Percentiles rank a stretch among this genome's conserved stretches.
phyloP scores from a whole-genome alignment of 805 yeast genomes.

The Spathaspora gorwiae region DNA sequence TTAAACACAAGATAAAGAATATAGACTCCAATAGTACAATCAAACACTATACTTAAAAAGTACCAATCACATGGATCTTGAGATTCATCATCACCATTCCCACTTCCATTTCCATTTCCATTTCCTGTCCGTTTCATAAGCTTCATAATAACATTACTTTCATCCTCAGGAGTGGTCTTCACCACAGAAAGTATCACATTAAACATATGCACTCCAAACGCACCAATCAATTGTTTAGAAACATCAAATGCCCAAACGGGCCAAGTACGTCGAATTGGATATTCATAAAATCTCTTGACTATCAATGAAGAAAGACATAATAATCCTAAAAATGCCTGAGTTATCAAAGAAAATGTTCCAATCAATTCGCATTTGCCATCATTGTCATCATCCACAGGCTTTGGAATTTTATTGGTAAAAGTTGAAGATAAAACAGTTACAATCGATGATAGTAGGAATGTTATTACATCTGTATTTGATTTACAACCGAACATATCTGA shows the following conservation, averaged over 20 bases:
- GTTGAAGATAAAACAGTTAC: not conserved
- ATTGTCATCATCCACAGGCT: slow-evolving; percentile 7
- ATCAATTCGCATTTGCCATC: slow-evolving; percentile 44
- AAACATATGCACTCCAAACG: slow-evolving; percentile 75
- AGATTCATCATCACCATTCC: slow-evolving; percentile 23
- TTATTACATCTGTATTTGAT: not conserved
- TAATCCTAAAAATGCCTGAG: slow-evolving; percentile 74
- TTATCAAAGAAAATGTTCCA: slow-evolving; percentile 80
- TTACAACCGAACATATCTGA: not conserved
- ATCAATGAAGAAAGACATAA: slow-evolving; percentile 71
- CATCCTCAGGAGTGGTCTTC: slow-evolving; percentile 25
- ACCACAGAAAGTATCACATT: slow-evolving; percentile 70
- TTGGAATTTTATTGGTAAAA: not conserved
- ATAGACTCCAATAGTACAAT: slow-evolving; percentile 92
- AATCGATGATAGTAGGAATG: not conserved
- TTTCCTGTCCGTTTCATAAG: not conserved
- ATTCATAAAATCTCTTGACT: slow-evolving; percentile 71
- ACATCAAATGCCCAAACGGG: slow-evolving; percentile 87
- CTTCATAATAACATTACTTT: not conserved
- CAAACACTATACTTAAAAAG: slow-evolving; percentile 80
- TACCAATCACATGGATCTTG: slow-evolving; percentile 85
- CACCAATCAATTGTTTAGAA: slow-evolving; percentile 83
- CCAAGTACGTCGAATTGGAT: slow-evolving; percentile 80
- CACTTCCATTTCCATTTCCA: slow-evolving; percentile 19
- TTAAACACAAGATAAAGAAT: slow-evolving; percentile 55